Evolutionary conservation across 192 early-diverging fungal genomes (phyloP).

Genomic region (Geranomyces variabilis): DNA sequence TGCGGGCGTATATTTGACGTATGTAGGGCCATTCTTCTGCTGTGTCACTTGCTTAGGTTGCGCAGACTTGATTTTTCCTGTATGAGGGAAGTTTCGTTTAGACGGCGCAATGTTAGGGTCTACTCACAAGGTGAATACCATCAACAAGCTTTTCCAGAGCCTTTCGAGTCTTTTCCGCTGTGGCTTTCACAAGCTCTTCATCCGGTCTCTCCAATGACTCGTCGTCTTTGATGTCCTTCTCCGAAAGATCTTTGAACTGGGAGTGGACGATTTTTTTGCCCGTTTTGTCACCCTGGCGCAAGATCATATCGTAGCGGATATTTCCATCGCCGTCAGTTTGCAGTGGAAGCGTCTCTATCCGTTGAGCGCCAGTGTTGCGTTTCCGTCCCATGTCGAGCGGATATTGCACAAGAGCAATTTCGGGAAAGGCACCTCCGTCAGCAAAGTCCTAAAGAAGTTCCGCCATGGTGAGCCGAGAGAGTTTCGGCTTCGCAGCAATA

Average conservation of each 20-base stretch:
- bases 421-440: constrained; percentile 97
- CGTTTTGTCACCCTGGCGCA: constrained; percentile 70
- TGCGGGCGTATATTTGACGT: constrained; percentile 89
- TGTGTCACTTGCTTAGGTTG: constrained; percentile 62
- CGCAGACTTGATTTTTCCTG: constrained; percentile 66
- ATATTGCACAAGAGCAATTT: constrained; percentile 89
- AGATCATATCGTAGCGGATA: constrained; percentile 86
- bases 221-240: constrained; percentile 54
- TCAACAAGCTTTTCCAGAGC: constrained; percentile 90
- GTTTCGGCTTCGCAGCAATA: background rate
- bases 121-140: constrained; percentile 21
- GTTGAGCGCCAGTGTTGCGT: constrained; percentile 45
- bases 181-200: constrained; percentile 75
- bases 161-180: constrained; percentile 83
- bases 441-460: constrained; percentile 76
- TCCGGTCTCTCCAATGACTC: constrained; percentile 75
- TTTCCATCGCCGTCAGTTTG: constrained; percentile 91
- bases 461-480: too few relatives aligned
- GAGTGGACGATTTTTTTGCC: constrained; percentile 72
- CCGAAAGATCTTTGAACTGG: constrained; percentile 77
- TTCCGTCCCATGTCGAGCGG: constrained; percentile 93
- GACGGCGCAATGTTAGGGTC: background rate
- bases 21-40: constrained; percentile 68
- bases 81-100: background rate
- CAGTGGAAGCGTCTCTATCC: constrained; percentile 64